A percentile compares a stretch with the other conserved stretches of the same genome.
Conservation (phyloP, 2,329 filamentous ascomycete species). For the Westerdykella ornata region DNA sequence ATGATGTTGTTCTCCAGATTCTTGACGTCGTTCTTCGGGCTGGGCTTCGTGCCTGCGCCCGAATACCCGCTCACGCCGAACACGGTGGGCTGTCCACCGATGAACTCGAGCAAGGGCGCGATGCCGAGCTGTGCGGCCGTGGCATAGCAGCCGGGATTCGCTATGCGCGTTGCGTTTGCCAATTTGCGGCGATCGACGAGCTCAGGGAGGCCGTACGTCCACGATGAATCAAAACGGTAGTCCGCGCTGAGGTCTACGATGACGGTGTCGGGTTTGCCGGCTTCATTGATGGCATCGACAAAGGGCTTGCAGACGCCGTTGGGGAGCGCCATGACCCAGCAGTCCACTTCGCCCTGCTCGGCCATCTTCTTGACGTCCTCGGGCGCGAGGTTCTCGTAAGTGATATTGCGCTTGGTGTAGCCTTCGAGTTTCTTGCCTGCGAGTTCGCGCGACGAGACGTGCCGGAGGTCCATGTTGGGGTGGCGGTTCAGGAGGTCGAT, state of each 20-base stretch:
- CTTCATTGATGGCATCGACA: slow-evolving; percentile 76
- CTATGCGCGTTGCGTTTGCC: slow-evolving; percentile 70
- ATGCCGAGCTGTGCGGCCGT: slow-evolving; percentile 89
- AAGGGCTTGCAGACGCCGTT: slow-evolving; percentile 94
- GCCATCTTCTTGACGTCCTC: slow-evolving; percentile 85
- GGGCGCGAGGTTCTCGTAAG: slow-evolving; percentile 80
- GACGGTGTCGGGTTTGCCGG: slow-evolving; percentile 58
- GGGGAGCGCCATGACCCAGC: slow-evolving; percentile 95
- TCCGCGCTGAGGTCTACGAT: slow-evolving; percentile 95
- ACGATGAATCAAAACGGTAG: slow-evolving; percentile 77
- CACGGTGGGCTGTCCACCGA: slow-evolving; percentile 71
- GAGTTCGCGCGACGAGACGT: slow-evolving; percentile 91
- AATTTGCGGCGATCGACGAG: slow-evolving; percentile 71
- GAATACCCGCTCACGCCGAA: slow-evolving; percentile 94
- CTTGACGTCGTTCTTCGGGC: slow-evolving; percentile 84
- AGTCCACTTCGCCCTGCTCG: slow-evolving; percentile 77
- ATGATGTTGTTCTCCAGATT: slow-evolving; percentile 81
- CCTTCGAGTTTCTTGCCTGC: slow-evolving; percentile 79
- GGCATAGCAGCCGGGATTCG: slow-evolving; percentile 92
- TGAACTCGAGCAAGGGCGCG: slow-evolving; percentile 68
- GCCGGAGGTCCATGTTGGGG: slow-evolving; percentile 79
- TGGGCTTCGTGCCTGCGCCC: slow-evolving; percentile 89
- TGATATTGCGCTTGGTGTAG: slow-evolving; percentile 85
- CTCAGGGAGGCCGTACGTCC: slow-evolving; percentile 90
- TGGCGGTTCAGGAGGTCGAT: slow-evolving; percentile 82